Evolutionary conservation across 495 filamentous ascomycete species (phyloP).

Genomic region (Ramalina intermedia): DNA sequence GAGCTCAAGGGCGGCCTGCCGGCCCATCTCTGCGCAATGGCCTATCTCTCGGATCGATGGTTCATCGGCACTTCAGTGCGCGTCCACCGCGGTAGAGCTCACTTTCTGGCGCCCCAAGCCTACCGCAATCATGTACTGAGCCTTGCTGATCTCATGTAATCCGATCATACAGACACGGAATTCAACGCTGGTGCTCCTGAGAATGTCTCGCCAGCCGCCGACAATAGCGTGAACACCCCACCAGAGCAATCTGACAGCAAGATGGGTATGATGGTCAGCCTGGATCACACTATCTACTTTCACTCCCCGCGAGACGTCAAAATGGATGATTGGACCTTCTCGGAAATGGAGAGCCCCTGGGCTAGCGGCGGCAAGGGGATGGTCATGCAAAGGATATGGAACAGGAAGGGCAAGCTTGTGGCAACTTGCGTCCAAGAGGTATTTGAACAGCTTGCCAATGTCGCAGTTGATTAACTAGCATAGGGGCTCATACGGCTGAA

Average conservation of each 20-base stretch:
- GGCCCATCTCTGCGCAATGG: constrained; percentile 72
- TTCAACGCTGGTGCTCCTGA: neutral
- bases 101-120: no score
- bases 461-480: neutral
- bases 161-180: no score
- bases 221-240: neutral
- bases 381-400: constrained; percentile 78
- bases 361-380: constrained; percentile 76
- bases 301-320: constrained; percentile 65
- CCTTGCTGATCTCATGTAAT: no score
- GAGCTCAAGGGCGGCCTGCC: constrained; percentile 61
- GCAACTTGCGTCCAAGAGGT: constrained; percentile 78
- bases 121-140: no score
- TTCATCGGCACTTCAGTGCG: constrained; percentile 81
- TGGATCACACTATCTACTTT: constrained; percentile 94
- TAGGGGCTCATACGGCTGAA: constrained; percentile 41
- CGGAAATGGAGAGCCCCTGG: constrained; percentile 91
- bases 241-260: constrained; percentile 21
- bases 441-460: constrained; percentile 2
- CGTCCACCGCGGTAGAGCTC: constrained; percentile 21
- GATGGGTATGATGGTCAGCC: constrained; percentile 90
- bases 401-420: constrained; percentile 64
- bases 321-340: constrained; percentile 89
- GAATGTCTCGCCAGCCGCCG: neutral
- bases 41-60: constrained; percentile 82